These are phyloP conservation scores for Komagataella populi DNA, from an alignment of 805 yeast species.

Conservation along the genomic window DNA sequence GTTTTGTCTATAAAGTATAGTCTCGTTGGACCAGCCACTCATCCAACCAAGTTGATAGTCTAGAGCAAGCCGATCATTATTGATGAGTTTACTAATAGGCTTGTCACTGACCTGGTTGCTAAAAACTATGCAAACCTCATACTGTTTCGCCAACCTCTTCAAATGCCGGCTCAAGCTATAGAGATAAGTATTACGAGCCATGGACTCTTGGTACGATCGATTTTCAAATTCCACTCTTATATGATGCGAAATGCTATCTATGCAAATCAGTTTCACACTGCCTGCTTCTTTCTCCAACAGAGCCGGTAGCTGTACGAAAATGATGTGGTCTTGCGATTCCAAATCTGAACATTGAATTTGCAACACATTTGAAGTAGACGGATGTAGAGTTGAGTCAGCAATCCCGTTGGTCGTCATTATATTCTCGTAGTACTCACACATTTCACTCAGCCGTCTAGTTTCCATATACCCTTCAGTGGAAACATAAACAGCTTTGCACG, in stretches of 20 bases:
- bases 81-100: conserved; percentile 20
- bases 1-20: conserved; percentile 18
- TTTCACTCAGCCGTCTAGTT: conserved; percentile 46
- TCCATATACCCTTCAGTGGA: conserved; percentile 69
- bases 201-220: conserved; percentile 18
- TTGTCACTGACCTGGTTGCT: conserved; percentile 75
- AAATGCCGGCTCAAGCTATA: conserved; percentile 32
- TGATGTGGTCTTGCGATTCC: conserved; percentile 61
- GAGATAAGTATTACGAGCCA: conserved; percentile 27
- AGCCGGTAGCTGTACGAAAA: conserved; percentile 56
- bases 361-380: conserved; percentile 26
- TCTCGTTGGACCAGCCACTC: conserved; percentile 57
- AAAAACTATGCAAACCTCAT: conserved; percentile 47
- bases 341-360: conserved; percentile 49
- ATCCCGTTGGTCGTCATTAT: conserved; percentile 22
- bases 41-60: conserved; percentile 63
- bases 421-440: conserved; percentile 15
- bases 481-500: conserved; percentile 44
- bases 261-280: conserved; percentile 39
- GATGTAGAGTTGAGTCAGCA: conserved; percentile 11
- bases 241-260: conserved; percentile 82
- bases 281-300: conserved; percentile 24
- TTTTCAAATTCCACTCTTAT: conserved; percentile 46
- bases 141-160: conserved; percentile 29
- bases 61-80: conserved; percentile 22